Conservation (phyloP, 2,329 filamentous ascomycete genomes). For the Macrophomina phaseolina region DNA sequence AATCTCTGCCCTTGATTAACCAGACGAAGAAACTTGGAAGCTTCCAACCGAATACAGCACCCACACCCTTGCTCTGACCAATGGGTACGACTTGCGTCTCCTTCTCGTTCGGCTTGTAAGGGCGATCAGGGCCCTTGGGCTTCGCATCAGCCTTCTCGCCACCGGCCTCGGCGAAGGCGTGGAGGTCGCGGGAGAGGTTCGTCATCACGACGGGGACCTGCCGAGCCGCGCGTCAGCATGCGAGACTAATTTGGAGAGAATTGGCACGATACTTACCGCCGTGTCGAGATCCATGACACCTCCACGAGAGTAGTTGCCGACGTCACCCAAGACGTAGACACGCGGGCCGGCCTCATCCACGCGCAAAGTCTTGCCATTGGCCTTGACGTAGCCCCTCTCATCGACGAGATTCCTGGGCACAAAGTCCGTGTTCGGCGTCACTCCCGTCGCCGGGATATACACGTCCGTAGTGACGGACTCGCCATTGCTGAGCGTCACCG, state of each 20-base stretch:
- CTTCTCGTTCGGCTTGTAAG: conserved; percentile 32
- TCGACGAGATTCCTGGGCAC: conserved; percentile 35
- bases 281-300: conserved; percentile 40
- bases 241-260: neutral
- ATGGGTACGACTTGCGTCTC: conserved; percentile 37
- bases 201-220: conserved; percentile 47
- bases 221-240: neutral
- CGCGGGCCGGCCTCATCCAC: conserved; percentile 28
- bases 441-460: conserved; percentile 41
- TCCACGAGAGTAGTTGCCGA: conserved; percentile 38
- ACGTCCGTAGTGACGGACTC: conserved; percentile 47
- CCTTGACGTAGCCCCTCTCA: conserved; percentile 36
- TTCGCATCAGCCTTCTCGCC: conserved; percentile 22
- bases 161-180: conserved; percentile 33
- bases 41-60: conserved; percentile 39
- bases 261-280: conserved; percentile 26
- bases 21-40: conserved; percentile 42
- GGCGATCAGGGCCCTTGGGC: conserved; percentile 30
- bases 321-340: conserved; percentile 45
- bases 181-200: conserved; percentile 56
- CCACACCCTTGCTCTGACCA: conserved; percentile 35
- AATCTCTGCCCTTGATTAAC: conserved; percentile 46
- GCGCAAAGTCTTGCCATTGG: conserved; percentile 39
- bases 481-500: conserved; percentile 47
- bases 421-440: conserved; percentile 37